These are phyloP conservation scores for Peniophora sp. DNA, from an alignment of 1,284 basidiomycete genomes.

Conservation along the genomic window DNA sequence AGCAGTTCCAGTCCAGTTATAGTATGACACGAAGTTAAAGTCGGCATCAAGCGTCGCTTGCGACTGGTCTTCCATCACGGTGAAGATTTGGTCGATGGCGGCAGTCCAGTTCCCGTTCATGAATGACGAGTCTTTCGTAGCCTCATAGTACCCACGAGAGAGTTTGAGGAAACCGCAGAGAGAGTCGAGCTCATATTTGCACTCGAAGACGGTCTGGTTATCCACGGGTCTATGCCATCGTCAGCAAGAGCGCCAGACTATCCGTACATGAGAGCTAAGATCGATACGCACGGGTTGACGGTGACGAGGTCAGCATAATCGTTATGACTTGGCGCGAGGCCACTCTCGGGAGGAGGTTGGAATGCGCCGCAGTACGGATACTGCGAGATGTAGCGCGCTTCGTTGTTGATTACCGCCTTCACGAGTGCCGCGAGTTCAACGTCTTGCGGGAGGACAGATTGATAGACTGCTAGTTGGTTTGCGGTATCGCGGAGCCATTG, in stretches of 20 bases:
- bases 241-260: slow-evolving; percentile 5
- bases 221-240: slow-evolving; percentile 44
- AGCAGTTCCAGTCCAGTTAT: slow-evolving; percentile 69
- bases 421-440: slow-evolving; percentile 52
- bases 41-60: slow-evolving; percentile 60
- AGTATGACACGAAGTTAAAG: slow-evolving; percentile 68
- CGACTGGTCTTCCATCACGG: slow-evolving; percentile 69
- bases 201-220: slow-evolving; percentile 66
- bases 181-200: slow-evolving; percentile 78
- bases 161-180: slow-evolving; percentile 71
- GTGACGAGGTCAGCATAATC: slow-evolving; percentile 57
- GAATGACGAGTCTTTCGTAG: slow-evolving; percentile 61
- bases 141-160: slow-evolving; percentile 62
- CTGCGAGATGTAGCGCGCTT: slow-evolving; percentile 64
- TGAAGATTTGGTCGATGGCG: slow-evolving; percentile 68
- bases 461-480: slow-evolving; percentile 72
- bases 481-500: slow-evolving; percentile 64
- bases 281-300: slow-evolving; percentile 57
- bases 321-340: slow-evolving; percentile 52
- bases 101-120: slow-evolving; percentile 63
- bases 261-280: background rate
- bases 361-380: slow-evolving; percentile 74
- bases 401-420: slow-evolving; percentile 70
- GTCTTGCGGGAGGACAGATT: slow-evolving; percentile 47
- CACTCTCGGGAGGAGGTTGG: slow-evolving; percentile 69